Conservation (phyloP, 306 rosid species). For the Malus sylvestris region DNA sequence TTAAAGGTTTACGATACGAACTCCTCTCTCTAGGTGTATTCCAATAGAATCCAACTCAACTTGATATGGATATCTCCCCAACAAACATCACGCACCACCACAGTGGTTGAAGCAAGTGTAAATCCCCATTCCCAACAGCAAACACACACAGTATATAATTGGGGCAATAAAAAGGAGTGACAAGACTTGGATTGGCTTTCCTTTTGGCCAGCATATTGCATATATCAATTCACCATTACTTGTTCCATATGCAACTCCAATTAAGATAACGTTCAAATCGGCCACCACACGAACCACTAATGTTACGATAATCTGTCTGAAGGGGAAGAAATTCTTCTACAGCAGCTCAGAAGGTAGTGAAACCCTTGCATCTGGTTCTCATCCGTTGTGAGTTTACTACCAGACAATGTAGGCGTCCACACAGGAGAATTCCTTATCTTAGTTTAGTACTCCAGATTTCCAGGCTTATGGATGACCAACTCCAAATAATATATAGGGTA, state of each 20-base stretch:
- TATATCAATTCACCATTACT: not conserved
- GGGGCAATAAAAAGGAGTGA: not conserved
- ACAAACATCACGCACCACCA: not conserved
- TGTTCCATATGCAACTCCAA: not conserved
- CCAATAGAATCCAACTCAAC: constrained; percentile 8
- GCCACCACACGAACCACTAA: not conserved
- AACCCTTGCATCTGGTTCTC: not conserved
- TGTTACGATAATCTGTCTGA: not conserved
- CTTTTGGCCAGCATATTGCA: not conserved
- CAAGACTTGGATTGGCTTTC: not conserved
- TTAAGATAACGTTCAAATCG: not conserved
- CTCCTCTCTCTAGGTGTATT: not conserved
- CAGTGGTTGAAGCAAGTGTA: not conserved
- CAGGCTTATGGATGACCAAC: too few relatives aligned
- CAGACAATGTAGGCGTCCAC: too few relatives aligned
- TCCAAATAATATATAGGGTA: not conserved
- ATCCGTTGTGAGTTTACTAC: too few relatives aligned
- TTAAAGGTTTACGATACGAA: not conserved
- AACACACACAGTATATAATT: not conserved
- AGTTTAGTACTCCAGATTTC: too few relatives aligned
- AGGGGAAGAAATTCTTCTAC: not conserved
- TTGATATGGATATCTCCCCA: not conserved
- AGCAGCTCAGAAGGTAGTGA: not conserved
- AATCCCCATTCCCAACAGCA: not conserved
- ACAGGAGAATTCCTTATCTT: too few relatives aligned